phyloP scores from a whole-genome alignment of 2,329 filamentous ascomycete genomes.

The Sporothrix mexicana region DNA sequence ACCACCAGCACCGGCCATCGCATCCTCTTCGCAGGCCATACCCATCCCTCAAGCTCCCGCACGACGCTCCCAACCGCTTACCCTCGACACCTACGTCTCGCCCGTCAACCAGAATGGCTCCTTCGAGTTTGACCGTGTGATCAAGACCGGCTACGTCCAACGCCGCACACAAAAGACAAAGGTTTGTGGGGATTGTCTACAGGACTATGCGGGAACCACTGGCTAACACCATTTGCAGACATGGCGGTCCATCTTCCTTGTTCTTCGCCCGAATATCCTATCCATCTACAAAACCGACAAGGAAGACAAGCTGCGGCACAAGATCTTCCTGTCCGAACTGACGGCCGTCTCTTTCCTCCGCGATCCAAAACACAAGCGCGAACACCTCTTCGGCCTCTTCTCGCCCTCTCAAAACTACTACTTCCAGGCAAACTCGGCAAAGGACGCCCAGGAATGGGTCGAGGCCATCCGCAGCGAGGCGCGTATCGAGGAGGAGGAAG shows the following conservation, averaged over 20 bases:
- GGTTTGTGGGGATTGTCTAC: slow-evolving; percentile 55
- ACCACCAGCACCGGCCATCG: not conserved
- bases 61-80: slow-evolving; percentile 52
- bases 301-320: slow-evolving; percentile 86
- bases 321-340: slow-evolving; percentile 85
- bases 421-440: slow-evolving; percentile 74
- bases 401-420: slow-evolving; percentile 91
- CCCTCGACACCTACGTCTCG: slow-evolving; percentile 69
- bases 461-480: slow-evolving; percentile 78
- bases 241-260: slow-evolving; percentile 89
- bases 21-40: slow-evolving; percentile 20
- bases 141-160: slow-evolving; percentile 85
- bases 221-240: slow-evolving; percentile 56
- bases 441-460: slow-evolving; percentile 87
- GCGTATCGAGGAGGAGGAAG: slow-evolving; percentile 85
- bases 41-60: slow-evolving; percentile 39
- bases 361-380: slow-evolving; percentile 84
- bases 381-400: slow-evolving; percentile 91
- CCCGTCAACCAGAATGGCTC: slow-evolving; percentile 94
- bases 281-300: slow-evolving; percentile 93
- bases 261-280: slow-evolving; percentile 86
- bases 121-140: slow-evolving; percentile 92
- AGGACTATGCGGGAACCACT: not conserved
- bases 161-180: slow-evolving; percentile 95
- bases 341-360: slow-evolving; percentile 89